These are phyloP conservation scores for Botryococcus braunii DNA, from an alignment of 163 green algal species.

Conservation along the genomic window DNA sequence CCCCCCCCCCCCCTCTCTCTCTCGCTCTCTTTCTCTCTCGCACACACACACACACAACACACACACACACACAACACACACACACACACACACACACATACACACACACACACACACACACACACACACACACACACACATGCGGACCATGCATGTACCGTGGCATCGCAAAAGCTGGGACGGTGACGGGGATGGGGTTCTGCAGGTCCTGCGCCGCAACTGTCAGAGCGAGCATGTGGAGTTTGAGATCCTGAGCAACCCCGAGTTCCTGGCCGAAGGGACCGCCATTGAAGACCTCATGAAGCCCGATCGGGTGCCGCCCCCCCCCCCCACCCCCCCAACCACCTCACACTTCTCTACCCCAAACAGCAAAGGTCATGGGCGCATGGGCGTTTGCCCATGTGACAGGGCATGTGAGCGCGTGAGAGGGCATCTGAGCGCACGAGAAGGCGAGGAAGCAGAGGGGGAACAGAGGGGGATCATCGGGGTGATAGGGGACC, in stretches of 20 bases:
- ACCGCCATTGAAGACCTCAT: constrained; percentile 93
- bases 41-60: too few relatives aligned
- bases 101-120: neutral
- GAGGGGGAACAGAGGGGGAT: neutral
- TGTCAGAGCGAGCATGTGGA: constrained; percentile 62
- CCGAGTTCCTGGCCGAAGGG: constrained; percentile 98
- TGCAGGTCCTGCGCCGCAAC: constrained; percentile 81
- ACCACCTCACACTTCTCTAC: neutral
- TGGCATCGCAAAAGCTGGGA: neutral
- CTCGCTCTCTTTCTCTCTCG: too few relatives aligned
- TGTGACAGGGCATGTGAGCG: neutral
- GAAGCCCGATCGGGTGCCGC: constrained; percentile 77
- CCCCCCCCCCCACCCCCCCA: neutral
- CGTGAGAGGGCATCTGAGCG: neutral
- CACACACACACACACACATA: neutral
- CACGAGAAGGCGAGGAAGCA: neutral
- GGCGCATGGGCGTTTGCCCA: neutral
- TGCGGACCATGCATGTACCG: neutral
- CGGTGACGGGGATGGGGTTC: too few relatives aligned
- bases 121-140: neutral
- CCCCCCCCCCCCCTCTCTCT: too few relatives aligned
- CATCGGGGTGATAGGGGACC: neutral
- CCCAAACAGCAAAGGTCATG: neutral
- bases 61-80: too few relatives aligned
- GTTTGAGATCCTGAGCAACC: constrained; percentile 94